Percentiles rank a stretch among this genome's conserved stretches.
phyloP scores from a whole-genome alignment of 768 basidiomycete species.

The button mushroom (Agaricus bisporus) region DNA sequence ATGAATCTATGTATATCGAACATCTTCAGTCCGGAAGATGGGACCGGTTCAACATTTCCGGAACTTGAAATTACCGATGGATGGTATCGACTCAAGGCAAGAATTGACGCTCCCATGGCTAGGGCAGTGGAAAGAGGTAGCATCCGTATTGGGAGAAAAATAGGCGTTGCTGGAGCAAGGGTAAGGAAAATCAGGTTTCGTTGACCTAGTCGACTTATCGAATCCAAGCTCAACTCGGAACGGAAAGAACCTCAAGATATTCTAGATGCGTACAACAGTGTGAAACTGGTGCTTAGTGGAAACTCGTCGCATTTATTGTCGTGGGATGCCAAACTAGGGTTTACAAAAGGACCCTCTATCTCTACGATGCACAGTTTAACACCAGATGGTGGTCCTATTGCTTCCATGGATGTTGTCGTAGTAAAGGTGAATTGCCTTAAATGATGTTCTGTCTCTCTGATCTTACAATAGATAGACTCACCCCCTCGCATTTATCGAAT shows the following conservation, averaged over 20 bases:
- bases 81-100: slow-evolving; percentile 86
- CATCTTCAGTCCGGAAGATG: slow-evolving; percentile 46
- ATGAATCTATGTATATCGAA: slow-evolving; percentile 83
- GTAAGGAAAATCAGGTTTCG: slow-evolving; percentile 35
- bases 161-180: slow-evolving; percentile 73
- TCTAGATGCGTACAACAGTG: slow-evolving; percentile 70
- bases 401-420: slow-evolving; percentile 70
- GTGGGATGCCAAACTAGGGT: slow-evolving; percentile 89
- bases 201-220: not conserved
- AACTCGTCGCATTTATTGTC: slow-evolving; percentile 83
- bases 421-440: slow-evolving; percentile 40
- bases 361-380: slow-evolving; percentile 76
- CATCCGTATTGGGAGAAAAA: slow-evolving; percentile 76
- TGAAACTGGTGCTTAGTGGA: slow-evolving; percentile 62
- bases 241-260: slow-evolving; percentile 77
- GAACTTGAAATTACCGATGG: slow-evolving; percentile 94
- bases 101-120: slow-evolving; percentile 65
- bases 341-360: slow-evolving; percentile 57
- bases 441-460: too few relatives aligned
- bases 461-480: slow-evolving; percentile 38
- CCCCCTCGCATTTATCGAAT: slow-evolving; percentile 79
- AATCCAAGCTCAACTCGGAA: slow-evolving; percentile 54
- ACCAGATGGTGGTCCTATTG: slow-evolving; percentile 72
- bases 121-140: slow-evolving; percentile 62
- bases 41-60: slow-evolving; percentile 36